Percentiles rank a stretch among this genome's conserved stretches.
Conservation (phyloP, 2,329 filamentous ascomycete species). For the Arthrobotrys pseudoclavata region DNA sequence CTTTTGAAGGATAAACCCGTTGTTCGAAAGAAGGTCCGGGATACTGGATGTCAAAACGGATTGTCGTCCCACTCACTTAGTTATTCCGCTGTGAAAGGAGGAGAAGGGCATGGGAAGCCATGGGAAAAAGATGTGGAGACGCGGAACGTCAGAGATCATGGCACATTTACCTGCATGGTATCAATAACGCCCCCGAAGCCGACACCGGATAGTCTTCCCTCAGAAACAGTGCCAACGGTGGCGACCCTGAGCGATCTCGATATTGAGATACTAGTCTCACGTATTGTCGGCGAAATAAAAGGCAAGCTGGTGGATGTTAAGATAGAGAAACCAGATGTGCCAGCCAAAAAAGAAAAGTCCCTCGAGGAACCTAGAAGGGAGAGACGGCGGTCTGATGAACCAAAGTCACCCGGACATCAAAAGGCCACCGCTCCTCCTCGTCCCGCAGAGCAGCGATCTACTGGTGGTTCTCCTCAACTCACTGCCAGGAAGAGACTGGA, state of each 20-base stretch:
- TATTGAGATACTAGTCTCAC: slow-evolving; percentile 8
- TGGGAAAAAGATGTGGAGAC: neutral
- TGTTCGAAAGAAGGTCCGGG: neutral
- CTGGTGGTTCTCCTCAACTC: neutral
- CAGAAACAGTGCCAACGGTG: neutral
- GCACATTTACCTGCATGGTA: neutral
- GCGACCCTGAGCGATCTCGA: neutral
- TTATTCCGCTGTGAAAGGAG: neutral
- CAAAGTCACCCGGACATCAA: neutral
- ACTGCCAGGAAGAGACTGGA: neutral
- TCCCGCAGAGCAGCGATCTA: neutral
- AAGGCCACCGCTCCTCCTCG: neutral
- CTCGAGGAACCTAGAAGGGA: neutral
- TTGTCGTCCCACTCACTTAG: slow-evolving; percentile 5
- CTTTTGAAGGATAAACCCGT: slow-evolving; percentile 3
- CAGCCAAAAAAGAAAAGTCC: neutral
- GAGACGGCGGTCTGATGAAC: neutral
- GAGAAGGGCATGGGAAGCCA: neutral
- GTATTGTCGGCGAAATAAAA: neutral
- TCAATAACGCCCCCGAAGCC: slow-evolving; percentile 3
- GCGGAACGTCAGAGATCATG: neutral
- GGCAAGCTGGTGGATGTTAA: neutral
- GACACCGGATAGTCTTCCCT: neutral
- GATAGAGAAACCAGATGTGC: neutral
- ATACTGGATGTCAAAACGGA: slow-evolving; percentile 10